Evolutionary conservation across 2,329 filamentous ascomycete species (phyloP), one percentile per base, ranked within the genome.

Genomic region (Hymenoscyphus occultus): DNA sequence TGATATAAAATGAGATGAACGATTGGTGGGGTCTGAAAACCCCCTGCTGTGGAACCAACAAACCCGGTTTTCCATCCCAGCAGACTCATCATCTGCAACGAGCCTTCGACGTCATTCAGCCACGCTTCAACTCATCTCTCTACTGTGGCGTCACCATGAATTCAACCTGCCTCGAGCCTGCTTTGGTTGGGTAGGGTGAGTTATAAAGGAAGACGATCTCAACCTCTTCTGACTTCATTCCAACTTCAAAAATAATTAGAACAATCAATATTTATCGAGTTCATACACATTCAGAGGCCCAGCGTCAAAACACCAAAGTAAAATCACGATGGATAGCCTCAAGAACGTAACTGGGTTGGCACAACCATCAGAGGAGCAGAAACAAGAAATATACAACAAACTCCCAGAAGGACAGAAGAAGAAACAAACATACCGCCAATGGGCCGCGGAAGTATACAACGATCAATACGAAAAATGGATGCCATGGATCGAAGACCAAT

Each of bases 401-500:
- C 69, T 71, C n/a, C 61, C 68, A 1, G 65, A 63, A 1, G 66
- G 67, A 2, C 65, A 71, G 59, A 68, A 63, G 58, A 62, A 69
- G 64, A 70, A 71, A 35, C 65, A 72, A 67, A 69, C 68, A 14
- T 71, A 71, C 65, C 80, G 81, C 75, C 85, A 89, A 71, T 87
- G 83, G 83, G 76, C 82, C 66, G 85, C 83, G 74, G 77, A 86
- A 64, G 86, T 83, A 60, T 92, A 91, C 81, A 87, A 90, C 78
- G 78, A 84, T 63, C 86, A 91, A 76, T 91, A 92, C 77, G 88
- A 92, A 74, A 82, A 78, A 72, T 92, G 90, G 90, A 83, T 91
- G 75, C 90, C 90, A 0, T 92, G 90, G 89, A 79, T 91, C 64
- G 89, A 92, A 76, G 90, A 92, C 75, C 77, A 86, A 65, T 91